These are phyloP conservation scores for Butyriboletus loyo DNA, from an alignment of 768 basidiomycete genomes.

Conservation along the genomic window DNA sequence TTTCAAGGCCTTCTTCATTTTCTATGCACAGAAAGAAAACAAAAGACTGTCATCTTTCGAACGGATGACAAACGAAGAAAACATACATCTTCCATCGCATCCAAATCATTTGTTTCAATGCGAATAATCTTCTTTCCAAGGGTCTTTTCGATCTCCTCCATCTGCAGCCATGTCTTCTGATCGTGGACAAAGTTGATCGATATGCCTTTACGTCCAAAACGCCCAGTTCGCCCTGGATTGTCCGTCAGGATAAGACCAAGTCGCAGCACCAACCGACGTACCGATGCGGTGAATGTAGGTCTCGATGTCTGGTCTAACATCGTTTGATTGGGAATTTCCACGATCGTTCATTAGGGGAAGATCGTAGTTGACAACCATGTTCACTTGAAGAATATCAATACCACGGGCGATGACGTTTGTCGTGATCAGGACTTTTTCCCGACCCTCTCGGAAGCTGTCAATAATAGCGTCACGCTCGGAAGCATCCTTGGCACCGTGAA, in stretches of 20 bases:
- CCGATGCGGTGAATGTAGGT: constrained; percentile 98
- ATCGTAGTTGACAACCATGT: constrained; percentile 99
- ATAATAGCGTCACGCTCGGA: constrained; percentile 88
- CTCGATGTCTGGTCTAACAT: constrained; percentile 81
- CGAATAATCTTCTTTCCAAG: constrained; percentile 77
- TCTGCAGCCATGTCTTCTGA: constrained; percentile 80
- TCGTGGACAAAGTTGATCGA: constrained; percentile 98
- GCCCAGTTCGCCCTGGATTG: constrained; percentile 84
- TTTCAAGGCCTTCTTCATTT: constrained; percentile 81
- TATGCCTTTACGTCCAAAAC: constrained; percentile 95
- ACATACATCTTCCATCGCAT: constrained; percentile 89
- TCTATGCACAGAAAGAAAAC: constrained; percentile 43
- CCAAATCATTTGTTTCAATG: constrained; percentile 87
- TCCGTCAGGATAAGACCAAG: not conserved
- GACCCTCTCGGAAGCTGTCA: constrained; percentile 93
- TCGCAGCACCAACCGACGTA: constrained; percentile 35
- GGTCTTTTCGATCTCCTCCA: constrained; percentile 82
- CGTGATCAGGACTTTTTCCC: constrained; percentile 95
- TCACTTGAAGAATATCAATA: constrained; percentile 98
- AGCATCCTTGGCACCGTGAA: constrained; percentile 93
- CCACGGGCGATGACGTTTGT: constrained; percentile 98
- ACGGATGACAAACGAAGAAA: not conserved
- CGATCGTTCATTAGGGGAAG: constrained; percentile 83
- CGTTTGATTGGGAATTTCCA: constrained; percentile 37
- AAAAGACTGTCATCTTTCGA: not conserved